Evolutionary conservation across 441 rosid genomes (phyloP).

Genomic region (Populus hybrid): DNA sequence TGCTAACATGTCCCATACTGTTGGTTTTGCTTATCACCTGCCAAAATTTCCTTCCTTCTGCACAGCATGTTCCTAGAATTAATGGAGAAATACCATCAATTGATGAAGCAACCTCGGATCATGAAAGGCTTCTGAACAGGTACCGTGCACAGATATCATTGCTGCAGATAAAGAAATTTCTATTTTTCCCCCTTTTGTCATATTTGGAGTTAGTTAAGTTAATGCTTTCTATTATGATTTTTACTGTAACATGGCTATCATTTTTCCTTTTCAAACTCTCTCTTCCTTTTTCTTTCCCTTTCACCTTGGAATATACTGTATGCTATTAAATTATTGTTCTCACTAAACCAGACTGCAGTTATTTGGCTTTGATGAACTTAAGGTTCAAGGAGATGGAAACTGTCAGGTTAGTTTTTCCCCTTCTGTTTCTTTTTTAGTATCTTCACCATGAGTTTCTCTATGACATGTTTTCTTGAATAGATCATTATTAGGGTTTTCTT

Average conservation of each 20-base stretch:
- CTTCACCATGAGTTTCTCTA: background rate
- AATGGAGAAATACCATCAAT: constrained; percentile 78
- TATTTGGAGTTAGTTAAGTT: background rate
- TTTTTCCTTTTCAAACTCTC: background rate
- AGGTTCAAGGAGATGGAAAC: constrained; percentile 53
- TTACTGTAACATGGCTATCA: background rate
- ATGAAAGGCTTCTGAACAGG: constrained; percentile 35
- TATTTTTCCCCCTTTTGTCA: background rate
- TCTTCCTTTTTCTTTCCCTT: background rate
- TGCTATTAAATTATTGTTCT: background rate
- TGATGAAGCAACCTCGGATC: constrained; percentile 49
- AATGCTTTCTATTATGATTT: background rate
- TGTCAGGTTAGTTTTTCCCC: constrained; percentile 33
- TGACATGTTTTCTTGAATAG: background rate
- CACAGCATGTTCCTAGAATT: constrained; percentile 68
- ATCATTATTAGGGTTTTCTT: background rate
- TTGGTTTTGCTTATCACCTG: constrained; percentile 5
- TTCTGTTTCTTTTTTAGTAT: constrained; percentile 1
- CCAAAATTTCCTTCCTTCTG: constrained; percentile 4
- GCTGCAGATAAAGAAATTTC: background rate
- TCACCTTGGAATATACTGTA: background rate
- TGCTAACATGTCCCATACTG: background rate
- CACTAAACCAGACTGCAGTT: constrained; percentile 33
- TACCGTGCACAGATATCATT: background rate
- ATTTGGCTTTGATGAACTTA: constrained; percentile 35